These are phyloP conservation scores for Diutina siamensis DNA, from an alignment of 1,139 yeast genomes.

Conservation along the genomic window DNA sequence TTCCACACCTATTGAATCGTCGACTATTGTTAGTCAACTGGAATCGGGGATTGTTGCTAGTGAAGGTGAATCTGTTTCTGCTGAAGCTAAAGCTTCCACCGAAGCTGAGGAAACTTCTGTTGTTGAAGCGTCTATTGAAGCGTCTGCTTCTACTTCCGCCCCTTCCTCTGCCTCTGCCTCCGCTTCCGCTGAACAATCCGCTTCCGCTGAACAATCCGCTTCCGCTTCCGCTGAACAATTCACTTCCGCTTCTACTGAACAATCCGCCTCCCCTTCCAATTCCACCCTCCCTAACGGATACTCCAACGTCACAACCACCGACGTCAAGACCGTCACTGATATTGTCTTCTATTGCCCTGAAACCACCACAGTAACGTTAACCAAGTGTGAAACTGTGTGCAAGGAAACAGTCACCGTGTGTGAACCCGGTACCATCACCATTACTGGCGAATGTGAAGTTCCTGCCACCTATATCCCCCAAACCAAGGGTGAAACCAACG, in stretches of 20 bases:
- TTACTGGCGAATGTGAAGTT: constrained; percentile 3
- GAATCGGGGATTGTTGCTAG: neutral
- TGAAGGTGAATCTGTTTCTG: neutral
- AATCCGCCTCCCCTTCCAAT: neutral
- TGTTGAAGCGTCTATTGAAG: neutral
- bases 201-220: neutral
- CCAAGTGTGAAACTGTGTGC: constrained; percentile 2
- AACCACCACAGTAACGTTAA: constrained; percentile 3
- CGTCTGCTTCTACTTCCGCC: neutral
- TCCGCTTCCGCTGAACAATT: neutral
- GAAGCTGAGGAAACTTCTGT: neutral
- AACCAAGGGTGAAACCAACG: neutral
- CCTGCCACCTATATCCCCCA: neutral
- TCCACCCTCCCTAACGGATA: neutral
- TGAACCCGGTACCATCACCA: constrained; percentile 5
- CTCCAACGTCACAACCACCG: neutral
- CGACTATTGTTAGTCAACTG: too few relatives aligned
- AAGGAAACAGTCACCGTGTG: neutral
- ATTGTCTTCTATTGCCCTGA: constrained; percentile 6
- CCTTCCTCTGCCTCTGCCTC: neutral
- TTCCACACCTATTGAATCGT: neutral
- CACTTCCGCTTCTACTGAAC: neutral
- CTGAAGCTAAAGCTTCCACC: neutral
- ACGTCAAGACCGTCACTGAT: constrained; percentile 5
- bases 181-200: neutral